Conservation (phyloP, 345 rosid genomes). For the Moricandia moricandioides region DNA sequence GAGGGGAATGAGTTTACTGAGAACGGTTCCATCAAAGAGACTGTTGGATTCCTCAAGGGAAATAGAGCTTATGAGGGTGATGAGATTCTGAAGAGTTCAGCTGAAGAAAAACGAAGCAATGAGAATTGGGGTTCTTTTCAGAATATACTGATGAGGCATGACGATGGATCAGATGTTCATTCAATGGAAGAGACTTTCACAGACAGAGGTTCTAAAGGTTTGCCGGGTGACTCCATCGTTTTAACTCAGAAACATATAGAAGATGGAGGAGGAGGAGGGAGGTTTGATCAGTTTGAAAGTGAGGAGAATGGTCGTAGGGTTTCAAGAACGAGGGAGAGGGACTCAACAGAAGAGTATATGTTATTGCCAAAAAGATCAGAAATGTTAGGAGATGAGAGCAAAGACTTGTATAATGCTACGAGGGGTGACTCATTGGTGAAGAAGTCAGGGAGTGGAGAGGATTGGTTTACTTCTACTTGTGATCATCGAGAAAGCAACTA, state of each 20-base stretch:
- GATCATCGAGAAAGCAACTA: slow-evolving; percentile 41
- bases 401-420: slow-evolving; percentile 33
- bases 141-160: slow-evolving; percentile 59
- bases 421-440: slow-evolving; percentile 27
- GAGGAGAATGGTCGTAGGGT: slow-evolving; percentile 35
- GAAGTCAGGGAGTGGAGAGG: slow-evolving; percentile 60
- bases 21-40: slow-evolving; percentile 49
- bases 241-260: slow-evolving; percentile 36
- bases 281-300: slow-evolving; percentile 45
- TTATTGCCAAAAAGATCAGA: slow-evolving; percentile 46
- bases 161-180: slow-evolving; percentile 14
- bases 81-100: slow-evolving; percentile 18
- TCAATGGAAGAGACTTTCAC: neutral
- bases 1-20: slow-evolving; percentile 53
- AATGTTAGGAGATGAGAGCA: slow-evolving; percentile 37
- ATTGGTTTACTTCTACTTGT: slow-evolving; percentile 46
- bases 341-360: slow-evolving; percentile 49
- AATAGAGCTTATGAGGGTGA: slow-evolving; percentile 38
- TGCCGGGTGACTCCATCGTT: slow-evolving; percentile 49
- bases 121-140: slow-evolving; percentile 74
- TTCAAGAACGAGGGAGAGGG: slow-evolving; percentile 52
- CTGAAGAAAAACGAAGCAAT: slow-evolving; percentile 40
- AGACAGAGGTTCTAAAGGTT: slow-evolving; percentile 38
- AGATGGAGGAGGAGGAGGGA: slow-evolving; percentile 37
- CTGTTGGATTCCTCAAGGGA: slow-evolving; percentile 48